Evolutionary conservation across 2,329 filamentous ascomycete species (phyloP).

Genomic region (Alternaria arbusti): DNA sequence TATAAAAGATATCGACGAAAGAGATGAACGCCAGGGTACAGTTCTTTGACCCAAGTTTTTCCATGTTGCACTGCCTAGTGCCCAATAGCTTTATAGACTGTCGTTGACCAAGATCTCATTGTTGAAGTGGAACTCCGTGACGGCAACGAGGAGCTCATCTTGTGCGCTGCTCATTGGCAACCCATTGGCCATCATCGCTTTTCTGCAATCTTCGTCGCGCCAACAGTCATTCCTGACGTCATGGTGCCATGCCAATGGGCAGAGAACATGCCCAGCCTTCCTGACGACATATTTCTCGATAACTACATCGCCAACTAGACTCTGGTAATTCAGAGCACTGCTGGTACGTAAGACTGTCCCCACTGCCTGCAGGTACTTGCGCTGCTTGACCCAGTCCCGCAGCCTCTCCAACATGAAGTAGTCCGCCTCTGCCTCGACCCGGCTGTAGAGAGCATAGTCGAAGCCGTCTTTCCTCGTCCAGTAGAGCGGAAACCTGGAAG

Average conservation of each 20-base stretch:
- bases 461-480: constrained; percentile 37
- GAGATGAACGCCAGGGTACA: neutral
- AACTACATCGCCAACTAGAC: neutral
- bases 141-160: neutral
- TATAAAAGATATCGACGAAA: neutral
- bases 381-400: constrained; percentile 33
- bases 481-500: constrained; percentile 31
- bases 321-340: neutral
- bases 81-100: too few relatives aligned
- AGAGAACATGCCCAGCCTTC: neutral
- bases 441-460: constrained; percentile 38
- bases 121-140: neutral
- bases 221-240: too few relatives aligned
- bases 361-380: constrained; percentile 10
- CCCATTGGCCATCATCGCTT: neutral
- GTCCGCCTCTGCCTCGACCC: constrained; percentile 38
- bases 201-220: too few relatives aligned
- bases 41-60: too few relatives aligned
- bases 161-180: neutral
- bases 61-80: too few relatives aligned
- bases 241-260: neutral
- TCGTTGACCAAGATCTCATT: neutral
- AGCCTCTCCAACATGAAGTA: constrained; percentile 39
- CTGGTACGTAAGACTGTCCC: too few relatives aligned
- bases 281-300: neutral